phyloP scores from a whole-genome alignment of 352 stramenopile genomes.

The Globisporangium orthogonon region DNA sequence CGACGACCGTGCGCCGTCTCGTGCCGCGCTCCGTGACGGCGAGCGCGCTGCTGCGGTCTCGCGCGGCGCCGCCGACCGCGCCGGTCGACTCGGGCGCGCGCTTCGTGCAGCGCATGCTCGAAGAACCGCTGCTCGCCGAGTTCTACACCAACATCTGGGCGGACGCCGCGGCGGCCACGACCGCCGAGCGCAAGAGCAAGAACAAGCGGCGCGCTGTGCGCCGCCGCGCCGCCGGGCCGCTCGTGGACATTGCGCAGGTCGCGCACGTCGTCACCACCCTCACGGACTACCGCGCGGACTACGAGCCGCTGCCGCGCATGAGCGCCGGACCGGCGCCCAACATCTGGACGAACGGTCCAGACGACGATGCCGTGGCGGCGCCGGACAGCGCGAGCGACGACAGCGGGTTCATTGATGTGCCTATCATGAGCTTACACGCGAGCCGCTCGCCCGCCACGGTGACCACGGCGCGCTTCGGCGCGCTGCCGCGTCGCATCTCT shows the following conservation, averaged over 20 bases:
- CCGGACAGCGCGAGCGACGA: not conserved
- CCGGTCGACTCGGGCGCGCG: not conserved
- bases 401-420: not conserved
- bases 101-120: constrained; percentile 20
- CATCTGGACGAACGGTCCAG: constrained; percentile 43
- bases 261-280: constrained; percentile 61
- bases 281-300: constrained; percentile 66
- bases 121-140: constrained; percentile 33
- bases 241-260: constrained; percentile 70
- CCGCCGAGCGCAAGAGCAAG: constrained; percentile 15
- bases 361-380: constrained; percentile 6
- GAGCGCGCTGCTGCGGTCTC: constrained; percentile 1
- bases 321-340: constrained; percentile 20
- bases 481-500: constrained; percentile 27
- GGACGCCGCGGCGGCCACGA: constrained; percentile 2
- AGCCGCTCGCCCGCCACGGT: not conserved
- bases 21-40: not conserved
- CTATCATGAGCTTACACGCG: constrained; percentile 3
- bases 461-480: constrained; percentile 16
- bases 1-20: constrained; percentile 9
- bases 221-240: constrained; percentile 13
- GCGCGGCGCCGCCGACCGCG: not conserved
- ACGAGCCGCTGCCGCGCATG: constrained; percentile 24
- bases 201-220: constrained; percentile 19
- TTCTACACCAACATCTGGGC: constrained; percentile 64